Base-by-base conservation (phyloP, 2,329 filamentous ascomycete species). In the Hymenoscyphus infarciens region DNA sequence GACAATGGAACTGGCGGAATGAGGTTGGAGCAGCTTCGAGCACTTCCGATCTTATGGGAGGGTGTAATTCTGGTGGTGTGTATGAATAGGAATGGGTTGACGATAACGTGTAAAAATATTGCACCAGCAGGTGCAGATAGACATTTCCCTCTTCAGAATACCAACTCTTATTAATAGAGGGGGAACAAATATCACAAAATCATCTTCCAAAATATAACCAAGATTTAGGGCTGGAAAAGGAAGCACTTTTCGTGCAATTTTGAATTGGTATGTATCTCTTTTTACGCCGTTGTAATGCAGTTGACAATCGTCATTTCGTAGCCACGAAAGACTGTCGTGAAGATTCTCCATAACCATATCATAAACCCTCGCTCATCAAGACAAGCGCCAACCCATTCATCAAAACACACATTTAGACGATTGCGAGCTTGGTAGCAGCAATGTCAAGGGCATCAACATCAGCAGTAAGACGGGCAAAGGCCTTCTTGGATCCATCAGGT, bases 361-460 rank as follows among this genome's bases (percentile, higher is more conserved):
- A 64, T 67, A 63, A 61, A 63, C 67, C 68, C 63, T 59, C 63
- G 56, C 59, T 66, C 59, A 65, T 62, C 59, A 63, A 59, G 39
- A 55, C 73, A 75, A 73, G 77, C 76, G 75, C 63, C 65, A 68
- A 62, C 77, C 76, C 78, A 76, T 76, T 74, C 78, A 75, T 74
- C 72, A 74, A 74, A 76, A 72, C 49, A 59, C 29, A 60, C 49
- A 72, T 74, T 89, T 96, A 98, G 79, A 98, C 95, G 77, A 99
- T 95, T 74, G 90, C 89, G 74, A 99, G 89, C 90, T 98, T 99
- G 81, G 95, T 98, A 76, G 95, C 96, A 70, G 95, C 96, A 81
- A 99, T 97, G 83, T 99, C 95, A 74, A 99, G 90, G 76, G 95
- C 95, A 81, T 99, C 95, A 74, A 98, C 93, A 80, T 99, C 95